Conservation (phyloP, 768 basidiomycete genomes). For the Dioszegia hungarica region DNA sequence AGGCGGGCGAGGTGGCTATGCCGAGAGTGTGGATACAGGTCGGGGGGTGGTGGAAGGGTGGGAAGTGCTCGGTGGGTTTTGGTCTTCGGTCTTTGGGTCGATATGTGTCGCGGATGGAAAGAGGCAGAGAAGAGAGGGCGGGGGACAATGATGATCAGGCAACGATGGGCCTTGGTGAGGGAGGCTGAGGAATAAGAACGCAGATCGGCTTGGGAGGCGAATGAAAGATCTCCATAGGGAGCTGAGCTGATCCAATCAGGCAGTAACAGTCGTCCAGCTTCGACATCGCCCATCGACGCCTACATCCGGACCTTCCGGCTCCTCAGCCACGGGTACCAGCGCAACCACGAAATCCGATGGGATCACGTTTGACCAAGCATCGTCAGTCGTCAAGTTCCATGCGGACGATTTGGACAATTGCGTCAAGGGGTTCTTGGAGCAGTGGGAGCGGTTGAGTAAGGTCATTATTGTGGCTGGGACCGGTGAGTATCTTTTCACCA, state of each 20-base stretch:
- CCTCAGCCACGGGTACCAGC: background rate
- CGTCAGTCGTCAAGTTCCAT: constrained; percentile 82
- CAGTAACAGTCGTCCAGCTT: constrained; percentile 83
- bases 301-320: constrained; percentile 20
- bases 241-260: constrained; percentile 54
- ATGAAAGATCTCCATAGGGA: no score
- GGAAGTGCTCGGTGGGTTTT: constrained; percentile 57
- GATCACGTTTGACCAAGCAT: constrained; percentile 82
- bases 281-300: constrained; percentile 25
- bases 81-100: no score
- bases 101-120: no score
- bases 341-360: constrained; percentile 66
- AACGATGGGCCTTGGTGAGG: no score
- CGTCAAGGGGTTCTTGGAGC: constrained; percentile 83
- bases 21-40: constrained; percentile 84
- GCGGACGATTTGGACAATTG: constrained; percentile 82
- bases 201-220: no score
- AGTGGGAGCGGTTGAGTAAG: constrained; percentile 88
- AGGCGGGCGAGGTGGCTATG: constrained; percentile 87
- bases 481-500: constrained; percentile 58
- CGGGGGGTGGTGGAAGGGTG: constrained; percentile 84
- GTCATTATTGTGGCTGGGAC: constrained; percentile 90
- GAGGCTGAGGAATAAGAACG: no score
- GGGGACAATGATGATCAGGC: no score
- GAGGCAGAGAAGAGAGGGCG: no score